phyloP scores from a whole-genome alignment of 1,139 yeast species.

The Pichia sp. region DNA sequence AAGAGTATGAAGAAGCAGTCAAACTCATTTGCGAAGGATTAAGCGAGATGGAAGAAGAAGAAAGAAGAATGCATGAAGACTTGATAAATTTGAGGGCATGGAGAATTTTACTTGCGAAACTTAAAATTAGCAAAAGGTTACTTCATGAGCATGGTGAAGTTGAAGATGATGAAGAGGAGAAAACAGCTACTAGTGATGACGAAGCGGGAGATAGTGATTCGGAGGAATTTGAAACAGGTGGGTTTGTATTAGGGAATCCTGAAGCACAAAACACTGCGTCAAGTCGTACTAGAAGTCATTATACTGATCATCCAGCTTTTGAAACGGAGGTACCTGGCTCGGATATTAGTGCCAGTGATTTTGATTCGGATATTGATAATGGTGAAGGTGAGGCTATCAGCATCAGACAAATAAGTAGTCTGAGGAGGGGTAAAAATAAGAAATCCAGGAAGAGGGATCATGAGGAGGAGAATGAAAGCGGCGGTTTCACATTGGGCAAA shows the following conservation, averaged over 20 bases:
- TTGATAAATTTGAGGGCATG: conserved; percentile 61
- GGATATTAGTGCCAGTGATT: conserved; percentile 20
- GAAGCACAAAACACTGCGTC: conserved; percentile 12
- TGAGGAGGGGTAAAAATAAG: background rate
- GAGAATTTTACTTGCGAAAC: conserved; percentile 66
- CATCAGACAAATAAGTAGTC: conserved; percentile 6
- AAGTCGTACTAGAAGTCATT: conserved; percentile 15
- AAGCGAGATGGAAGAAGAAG: conserved; percentile 49
- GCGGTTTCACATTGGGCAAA: background rate
- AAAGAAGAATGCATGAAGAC: conserved; percentile 42
- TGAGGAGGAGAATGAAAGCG: background rate
- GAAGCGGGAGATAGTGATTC: conserved; percentile 13
- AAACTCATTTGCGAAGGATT: conserved; percentile 52
- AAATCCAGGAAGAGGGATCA: background rate
- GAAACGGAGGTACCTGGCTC: background rate
- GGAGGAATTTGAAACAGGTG: conserved; percentile 21
- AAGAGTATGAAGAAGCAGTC: conserved; percentile 64
- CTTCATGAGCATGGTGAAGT: conserved; percentile 63
- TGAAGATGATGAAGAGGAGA: conserved; percentile 23
- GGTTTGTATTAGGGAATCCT: conserved; percentile 17
- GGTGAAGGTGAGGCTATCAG: background rate
- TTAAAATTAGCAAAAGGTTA: conserved; percentile 67
- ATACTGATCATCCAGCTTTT: background rate
- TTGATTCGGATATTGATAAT: conserved; percentile 14
- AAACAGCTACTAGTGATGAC: conserved; percentile 6